phyloP scores from a whole-genome alignment of 192 early-diverging fungal genomes.

The Coemansia sp. region DNA sequence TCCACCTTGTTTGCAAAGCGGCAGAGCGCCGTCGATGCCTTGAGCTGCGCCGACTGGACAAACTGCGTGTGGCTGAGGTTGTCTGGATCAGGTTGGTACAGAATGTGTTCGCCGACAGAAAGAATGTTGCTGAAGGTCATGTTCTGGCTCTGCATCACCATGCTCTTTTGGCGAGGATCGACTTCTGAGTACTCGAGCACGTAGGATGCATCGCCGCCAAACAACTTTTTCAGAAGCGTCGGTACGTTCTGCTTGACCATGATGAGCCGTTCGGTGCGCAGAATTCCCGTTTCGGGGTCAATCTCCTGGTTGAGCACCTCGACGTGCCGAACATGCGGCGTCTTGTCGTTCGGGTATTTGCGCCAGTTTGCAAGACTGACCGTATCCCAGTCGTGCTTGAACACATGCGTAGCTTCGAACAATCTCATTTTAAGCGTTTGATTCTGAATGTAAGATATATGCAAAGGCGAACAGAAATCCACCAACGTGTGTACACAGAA shows the following conservation, averaged over 20 bases:
- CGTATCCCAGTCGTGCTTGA: constrained; percentile 79
- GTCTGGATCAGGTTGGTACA: constrained; percentile 67
- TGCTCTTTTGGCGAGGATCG: constrained; percentile 71
- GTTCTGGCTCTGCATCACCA: constrained; percentile 81
- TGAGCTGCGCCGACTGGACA: constrained; percentile 79
- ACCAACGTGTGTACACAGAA: background rate
- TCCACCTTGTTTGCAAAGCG: constrained; percentile 75
- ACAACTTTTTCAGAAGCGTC: constrained; percentile 64
- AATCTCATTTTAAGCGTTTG: constrained; percentile 69
- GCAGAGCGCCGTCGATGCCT: constrained; percentile 70
- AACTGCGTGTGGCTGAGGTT: constrained; percentile 65
- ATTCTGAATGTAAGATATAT: constrained; percentile 6
- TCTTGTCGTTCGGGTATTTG: constrained; percentile 97
- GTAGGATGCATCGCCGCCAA: constrained; percentile 74
- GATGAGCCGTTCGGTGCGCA: constrained; percentile 90
- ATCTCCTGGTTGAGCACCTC: constrained; percentile 83
- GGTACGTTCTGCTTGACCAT: constrained; percentile 86
- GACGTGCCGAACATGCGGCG: constrained; percentile 87
- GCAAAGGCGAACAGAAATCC: background rate
- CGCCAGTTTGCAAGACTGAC: constrained; percentile 88
- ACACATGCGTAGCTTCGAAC: constrained; percentile 76
- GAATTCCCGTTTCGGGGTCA: constrained; percentile 78
- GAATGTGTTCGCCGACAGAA: constrained; percentile 81
- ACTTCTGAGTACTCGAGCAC: constrained; percentile 89
- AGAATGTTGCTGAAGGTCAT: constrained; percentile 84